Conservation (phyloP, 1,284 basidiomycete genomes). For the Sanghuangporus sanghuang region DNA sequence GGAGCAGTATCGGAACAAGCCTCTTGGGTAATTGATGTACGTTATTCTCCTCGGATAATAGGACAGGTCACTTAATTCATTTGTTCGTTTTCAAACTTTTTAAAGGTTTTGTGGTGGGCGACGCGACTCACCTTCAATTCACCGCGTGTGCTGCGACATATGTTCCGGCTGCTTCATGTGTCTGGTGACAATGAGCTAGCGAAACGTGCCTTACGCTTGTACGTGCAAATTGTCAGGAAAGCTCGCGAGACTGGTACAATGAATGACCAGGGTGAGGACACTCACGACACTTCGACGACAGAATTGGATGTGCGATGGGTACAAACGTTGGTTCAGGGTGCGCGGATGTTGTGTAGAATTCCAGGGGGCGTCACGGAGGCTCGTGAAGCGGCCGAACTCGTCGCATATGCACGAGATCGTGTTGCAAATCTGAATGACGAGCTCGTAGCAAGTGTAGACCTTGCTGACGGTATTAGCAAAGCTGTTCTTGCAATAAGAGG, state of each 20-base stretch:
- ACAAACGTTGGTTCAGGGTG: conserved; percentile 65
- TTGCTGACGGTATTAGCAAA: conserved; percentile 66
- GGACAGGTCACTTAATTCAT: conserved; percentile 8
- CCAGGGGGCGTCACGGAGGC: conserved; percentile 42
- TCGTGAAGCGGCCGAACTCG: conserved; percentile 51
- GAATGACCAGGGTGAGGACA: conserved; percentile 21
- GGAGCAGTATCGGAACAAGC: conserved; percentile 55
- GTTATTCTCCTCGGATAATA: conserved; percentile 24
- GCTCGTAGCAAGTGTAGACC: conserved; percentile 48
- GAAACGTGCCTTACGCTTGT: conserved; percentile 72
- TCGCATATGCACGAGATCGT: conserved; percentile 51
- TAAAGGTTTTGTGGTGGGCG: conserved; percentile 84
- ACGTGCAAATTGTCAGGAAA: conserved; percentile 81
- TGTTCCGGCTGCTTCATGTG: conserved; percentile 66
- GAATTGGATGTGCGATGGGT: conserved; percentile 59
- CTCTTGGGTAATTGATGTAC: conserved; percentile 70
- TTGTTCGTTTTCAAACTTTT: conserved; percentile 14
- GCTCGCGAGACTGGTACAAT: conserved; percentile 52
- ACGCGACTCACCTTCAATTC: conserved; percentile 91
- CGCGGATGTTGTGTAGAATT: conserved; percentile 64
- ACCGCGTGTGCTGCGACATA: conserved; percentile 75
- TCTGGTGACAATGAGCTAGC: conserved; percentile 65
- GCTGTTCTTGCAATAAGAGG: conserved; percentile 58
- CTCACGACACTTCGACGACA: conserved; percentile 16
- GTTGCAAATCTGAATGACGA: conserved; percentile 41